Evolutionary conservation across 805 yeast species (phyloP).

Genomic region (Spathaspora arborariae): DNA sequence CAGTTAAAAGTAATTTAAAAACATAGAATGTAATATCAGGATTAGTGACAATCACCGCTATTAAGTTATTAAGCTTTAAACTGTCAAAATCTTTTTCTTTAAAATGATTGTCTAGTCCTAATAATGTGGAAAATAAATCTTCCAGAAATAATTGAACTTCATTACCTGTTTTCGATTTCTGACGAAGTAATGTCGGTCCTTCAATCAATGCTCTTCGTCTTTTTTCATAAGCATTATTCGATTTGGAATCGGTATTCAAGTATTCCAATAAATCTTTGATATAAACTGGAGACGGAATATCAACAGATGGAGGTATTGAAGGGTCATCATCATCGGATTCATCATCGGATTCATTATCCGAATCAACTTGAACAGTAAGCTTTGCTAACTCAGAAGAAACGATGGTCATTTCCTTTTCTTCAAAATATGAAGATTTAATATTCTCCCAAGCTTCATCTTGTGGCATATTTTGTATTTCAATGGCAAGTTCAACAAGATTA

Average conservation of each 20-base stretch:
- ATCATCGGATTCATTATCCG: constrained; percentile 10
- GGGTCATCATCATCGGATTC: constrained; percentile 49
- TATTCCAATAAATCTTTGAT: constrained; percentile 67
- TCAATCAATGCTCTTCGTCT: constrained; percentile 44
- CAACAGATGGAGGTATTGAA: constrained; percentile 30
- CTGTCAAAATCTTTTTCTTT: constrained; percentile 60
- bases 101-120: constrained; percentile 54
- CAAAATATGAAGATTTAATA: constrained; percentile 13
- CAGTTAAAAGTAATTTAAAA: constrained; percentile 49
- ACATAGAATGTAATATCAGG: constrained; percentile 42
- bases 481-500: constrained; percentile 14
- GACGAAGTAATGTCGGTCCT: constrained; percentile 60
- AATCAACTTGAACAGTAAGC: background rate
- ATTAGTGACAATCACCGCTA: constrained; percentile 57
- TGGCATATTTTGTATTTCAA: background rate
- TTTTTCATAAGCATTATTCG: constrained; percentile 46
- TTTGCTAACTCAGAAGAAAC: background rate
- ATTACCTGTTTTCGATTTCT: constrained; percentile 36
- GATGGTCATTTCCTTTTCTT: constrained; percentile 13
- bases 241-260: constrained; percentile 43
- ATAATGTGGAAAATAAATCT: constrained; percentile 47
- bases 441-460: constrained; percentile 19
- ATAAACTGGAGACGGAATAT: constrained; percentile 55
- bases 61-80: constrained; percentile 59
- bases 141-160: constrained; percentile 61